Evolutionary conservation across 1,284 basidiomycete genomes (phyloP).

Genomic region (Entoloma clypeatum): DNA sequence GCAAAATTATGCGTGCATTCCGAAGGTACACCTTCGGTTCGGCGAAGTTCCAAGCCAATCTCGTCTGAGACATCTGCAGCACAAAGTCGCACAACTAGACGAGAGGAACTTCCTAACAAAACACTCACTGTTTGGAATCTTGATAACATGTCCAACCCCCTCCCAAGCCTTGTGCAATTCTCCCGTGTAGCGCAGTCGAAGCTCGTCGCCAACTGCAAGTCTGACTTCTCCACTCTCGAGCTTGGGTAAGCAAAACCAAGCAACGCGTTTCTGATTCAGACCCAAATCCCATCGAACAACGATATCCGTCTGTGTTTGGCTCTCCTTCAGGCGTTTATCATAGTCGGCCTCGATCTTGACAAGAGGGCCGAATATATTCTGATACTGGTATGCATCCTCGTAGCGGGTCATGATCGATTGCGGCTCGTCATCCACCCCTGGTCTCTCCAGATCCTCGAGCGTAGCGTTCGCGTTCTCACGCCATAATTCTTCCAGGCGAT

Average conservation of each 20-base stretch:
- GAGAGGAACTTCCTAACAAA: conserved; percentile 2
- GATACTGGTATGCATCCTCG: conserved; percentile 99
- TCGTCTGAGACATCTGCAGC: conserved; percentile 90
- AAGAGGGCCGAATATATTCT: conserved; percentile 97
- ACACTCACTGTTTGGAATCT: conserved; percentile 93
- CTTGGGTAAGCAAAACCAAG: conserved; percentile 96
- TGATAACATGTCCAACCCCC: conserved; percentile 96
- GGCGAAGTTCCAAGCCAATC: conserved; percentile 89
- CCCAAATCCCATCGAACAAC: conserved; percentile 97
- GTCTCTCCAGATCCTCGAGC: conserved; percentile 94
- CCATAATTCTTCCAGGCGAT: conserved; percentile 97
- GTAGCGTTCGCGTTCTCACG: conserved; percentile 94
- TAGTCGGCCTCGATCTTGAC: conserved; percentile 99
- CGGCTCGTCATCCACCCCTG: conserved; percentile 94
- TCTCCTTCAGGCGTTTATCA: conserved; percentile 96
- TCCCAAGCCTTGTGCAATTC: conserved; percentile 93
- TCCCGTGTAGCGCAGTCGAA: conserved; percentile 87
- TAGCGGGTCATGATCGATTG: conserved; percentile 88
- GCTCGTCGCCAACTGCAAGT: conserved; percentile 94
- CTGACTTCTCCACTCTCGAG: conserved; percentile 97
- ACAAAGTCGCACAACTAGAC: background rate
- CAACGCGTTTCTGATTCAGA: conserved; percentile 95
- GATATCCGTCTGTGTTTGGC: conserved; percentile 97
- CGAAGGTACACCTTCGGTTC: conserved; percentile 91
- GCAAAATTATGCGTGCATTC: conserved; percentile 95